These are phyloP conservation scores for Atkinsonella texensis DNA, from an alignment of 2,329 filamentous ascomycete genomes.

Conservation along the genomic window DNA sequence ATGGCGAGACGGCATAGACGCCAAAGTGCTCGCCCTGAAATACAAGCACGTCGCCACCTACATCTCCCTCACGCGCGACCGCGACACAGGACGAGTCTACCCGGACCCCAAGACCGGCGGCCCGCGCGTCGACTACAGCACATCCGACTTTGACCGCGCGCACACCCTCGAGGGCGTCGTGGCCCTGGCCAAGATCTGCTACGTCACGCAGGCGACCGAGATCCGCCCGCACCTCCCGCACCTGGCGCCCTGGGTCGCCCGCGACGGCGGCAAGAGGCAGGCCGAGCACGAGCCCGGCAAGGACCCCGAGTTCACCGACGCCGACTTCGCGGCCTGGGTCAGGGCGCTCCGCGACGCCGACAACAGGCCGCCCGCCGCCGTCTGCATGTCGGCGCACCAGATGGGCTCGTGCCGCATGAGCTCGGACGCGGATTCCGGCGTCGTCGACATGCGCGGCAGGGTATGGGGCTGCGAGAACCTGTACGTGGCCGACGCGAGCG, in stretches of 20 bases:
- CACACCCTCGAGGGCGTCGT: slow-evolving; percentile 61
- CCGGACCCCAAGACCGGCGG: slow-evolving; percentile 55
- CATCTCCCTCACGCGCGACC: slow-evolving; percentile 65
- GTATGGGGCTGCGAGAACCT: slow-evolving; percentile 56
- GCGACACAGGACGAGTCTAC: slow-evolving; percentile 62
- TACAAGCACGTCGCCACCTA: slow-evolving; percentile 59
- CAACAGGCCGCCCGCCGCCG: slow-evolving; percentile 36
- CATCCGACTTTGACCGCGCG: slow-evolving; percentile 58
- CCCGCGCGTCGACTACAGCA: slow-evolving; percentile 56
- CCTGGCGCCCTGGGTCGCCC: slow-evolving; percentile 47
- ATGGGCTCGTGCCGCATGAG: slow-evolving; percentile 73
- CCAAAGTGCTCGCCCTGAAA: slow-evolving; percentile 58
- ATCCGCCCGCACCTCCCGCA: slow-evolving; percentile 56
- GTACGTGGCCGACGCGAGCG: slow-evolving; percentile 63
- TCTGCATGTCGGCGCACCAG: slow-evolving; percentile 65
- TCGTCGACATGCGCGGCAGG: slow-evolving; percentile 44
- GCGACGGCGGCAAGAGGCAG: slow-evolving; percentile 12
- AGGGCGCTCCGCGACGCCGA: slow-evolving; percentile 33
- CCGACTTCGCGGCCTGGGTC: slow-evolving; percentile 51
- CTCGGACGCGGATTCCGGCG: slow-evolving; percentile 34
- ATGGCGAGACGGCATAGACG: slow-evolving; percentile 57
- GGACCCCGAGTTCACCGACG: slow-evolving; percentile 41
- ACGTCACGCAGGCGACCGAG: slow-evolving; percentile 67
- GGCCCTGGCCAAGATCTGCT: slow-evolving; percentile 63
- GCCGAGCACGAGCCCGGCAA: slow-evolving; percentile 11